Percentiles rank a stretch among this genome's conserved stretches.
Evolutionary conservation across 768 basidiomycete genomes (phyloP).

Genomic region (Leccinum variicolor): DNA sequence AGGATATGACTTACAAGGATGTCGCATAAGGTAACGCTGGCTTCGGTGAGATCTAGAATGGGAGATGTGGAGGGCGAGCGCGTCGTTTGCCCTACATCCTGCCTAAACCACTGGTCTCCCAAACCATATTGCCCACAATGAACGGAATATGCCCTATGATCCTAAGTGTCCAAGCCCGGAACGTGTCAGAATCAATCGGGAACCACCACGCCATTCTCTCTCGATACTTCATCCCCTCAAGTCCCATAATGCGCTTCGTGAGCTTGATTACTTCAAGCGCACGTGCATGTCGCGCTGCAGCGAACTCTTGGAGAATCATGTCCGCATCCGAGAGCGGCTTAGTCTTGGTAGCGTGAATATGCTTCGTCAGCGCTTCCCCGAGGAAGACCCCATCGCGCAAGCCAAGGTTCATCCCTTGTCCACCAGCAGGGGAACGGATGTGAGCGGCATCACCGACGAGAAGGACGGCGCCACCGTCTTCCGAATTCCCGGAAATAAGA

Average conservation of each 20-base stretch:
- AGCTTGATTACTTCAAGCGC: constrained; percentile 41
- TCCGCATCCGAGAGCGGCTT: constrained; percentile 21
- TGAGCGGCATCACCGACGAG: constrained; percentile 48
- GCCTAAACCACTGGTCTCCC: constrained; percentile 21
- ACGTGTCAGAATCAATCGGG: constrained; percentile 23
- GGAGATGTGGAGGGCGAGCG: not conserved
- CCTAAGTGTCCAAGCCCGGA: constrained; percentile 29
- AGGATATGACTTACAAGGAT: too few relatives aligned
- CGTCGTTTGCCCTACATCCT: constrained; percentile 5
- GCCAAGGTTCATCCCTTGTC: constrained; percentile 58
- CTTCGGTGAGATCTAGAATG: too few relatives aligned
- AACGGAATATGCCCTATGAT: constrained; percentile 15
- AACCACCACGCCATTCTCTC: constrained; percentile 20
- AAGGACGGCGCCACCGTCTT: constrained; percentile 17
- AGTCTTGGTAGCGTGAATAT: constrained; percentile 21
- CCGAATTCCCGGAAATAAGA: constrained; percentile 13
- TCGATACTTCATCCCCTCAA: constrained; percentile 22
- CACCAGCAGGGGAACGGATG: constrained; percentile 52
- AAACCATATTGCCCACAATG: constrained; percentile 11
- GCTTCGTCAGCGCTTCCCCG: constrained; percentile 39
- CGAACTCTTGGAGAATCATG: constrained; percentile 34
- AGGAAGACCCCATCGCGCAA: constrained; percentile 50
- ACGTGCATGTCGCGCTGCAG: constrained; percentile 33
- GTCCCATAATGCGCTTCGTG: constrained; percentile 34
- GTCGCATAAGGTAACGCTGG: not conserved